A percentile compares a stretch with the other conserved stretches of the same genome.
These are phyloP conservation scores for Colletotrichum echinochloae DNA, from an alignment of 2,329 filamentous ascomycete genomes.

Conservation along the genomic window DNA sequence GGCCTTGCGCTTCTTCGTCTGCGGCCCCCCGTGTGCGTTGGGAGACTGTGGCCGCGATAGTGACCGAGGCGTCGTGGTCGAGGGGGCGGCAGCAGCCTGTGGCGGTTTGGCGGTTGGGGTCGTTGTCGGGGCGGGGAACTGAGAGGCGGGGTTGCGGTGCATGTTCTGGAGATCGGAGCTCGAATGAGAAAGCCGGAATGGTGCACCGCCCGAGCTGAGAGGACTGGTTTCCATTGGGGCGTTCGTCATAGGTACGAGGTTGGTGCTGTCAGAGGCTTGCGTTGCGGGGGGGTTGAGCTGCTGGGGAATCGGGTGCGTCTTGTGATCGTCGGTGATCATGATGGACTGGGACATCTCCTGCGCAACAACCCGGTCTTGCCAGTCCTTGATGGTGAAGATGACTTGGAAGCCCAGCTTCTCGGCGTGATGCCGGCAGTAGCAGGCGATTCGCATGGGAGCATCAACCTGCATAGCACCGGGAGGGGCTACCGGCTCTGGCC, in stretches of 20 bases:
- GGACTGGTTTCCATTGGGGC: conserved; percentile 46
- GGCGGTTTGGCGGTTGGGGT: conserved; percentile 47
- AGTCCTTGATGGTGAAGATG: conserved; percentile 94
- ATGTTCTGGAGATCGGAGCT: conserved; percentile 72
- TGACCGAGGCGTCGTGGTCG: conserved; percentile 30
- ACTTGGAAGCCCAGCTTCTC: conserved; percentile 94
- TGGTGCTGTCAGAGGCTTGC: conserved; percentile 36
- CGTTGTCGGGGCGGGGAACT: conserved; percentile 47
- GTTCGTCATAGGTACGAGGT: conserved; percentile 35
- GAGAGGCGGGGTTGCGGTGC: conserved; percentile 60
- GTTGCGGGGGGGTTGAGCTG: conserved; percentile 41
- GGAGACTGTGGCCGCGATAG: conserved; percentile 82
- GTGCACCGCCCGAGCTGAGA: conserved; percentile 52
- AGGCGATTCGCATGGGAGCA: conserved; percentile 94
- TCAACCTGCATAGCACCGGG: conserved; percentile 79
- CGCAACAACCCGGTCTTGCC: conserved; percentile 78
- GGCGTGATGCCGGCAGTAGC: conserved; percentile 94
- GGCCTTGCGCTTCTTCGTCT: conserved; percentile 85
- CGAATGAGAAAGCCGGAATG: conserved; percentile 70
- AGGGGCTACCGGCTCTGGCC: conserved; percentile 59
- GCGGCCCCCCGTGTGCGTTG: conserved; percentile 70
- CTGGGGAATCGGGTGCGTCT: conserved; percentile 73
- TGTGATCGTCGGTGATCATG: conserved; percentile 98
- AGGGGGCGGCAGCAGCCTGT: conserved; percentile 23
- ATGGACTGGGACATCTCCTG: conserved; percentile 90